Evolutionary conservation across 148 eudicot genomes (phyloP).

Genomic region (Silene latifolia): DNA sequence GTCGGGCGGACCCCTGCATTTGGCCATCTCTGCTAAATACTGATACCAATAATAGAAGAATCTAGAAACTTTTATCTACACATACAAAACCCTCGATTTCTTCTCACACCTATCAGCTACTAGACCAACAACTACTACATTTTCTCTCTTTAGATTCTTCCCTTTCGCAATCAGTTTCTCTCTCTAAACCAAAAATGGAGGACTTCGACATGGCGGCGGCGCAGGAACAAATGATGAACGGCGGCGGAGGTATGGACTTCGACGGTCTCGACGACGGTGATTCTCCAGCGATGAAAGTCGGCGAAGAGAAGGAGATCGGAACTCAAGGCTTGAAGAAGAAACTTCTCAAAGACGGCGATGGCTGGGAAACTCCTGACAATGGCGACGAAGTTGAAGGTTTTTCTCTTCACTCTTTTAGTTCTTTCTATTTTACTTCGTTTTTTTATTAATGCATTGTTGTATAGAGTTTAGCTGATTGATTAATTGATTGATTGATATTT

Average conservation of each 20-base stretch:
- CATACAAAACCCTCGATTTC: not conserved
- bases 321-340: conserved; percentile 80
- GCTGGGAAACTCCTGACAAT: conserved; percentile 82
- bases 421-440: not conserved
- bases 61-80: not conserved
- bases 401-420: not conserved
- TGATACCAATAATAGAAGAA: not conserved
- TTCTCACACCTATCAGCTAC: not conserved
- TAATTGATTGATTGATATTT: not conserved
- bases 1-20: too few species aligned
- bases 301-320: conserved; percentile 88
- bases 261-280: conserved; percentile 34
- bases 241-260: conserved; percentile 52
- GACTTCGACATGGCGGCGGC: conserved; percentile 67
- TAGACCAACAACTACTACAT: not conserved
- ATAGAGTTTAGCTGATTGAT: too few species aligned
- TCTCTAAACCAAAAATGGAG: conserved; percentile 37
- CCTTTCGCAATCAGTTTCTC: conserved; percentile 3
- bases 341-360: conserved; percentile 79
- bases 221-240: conserved; percentile 42
- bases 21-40: too few species aligned
- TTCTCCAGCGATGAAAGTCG: conserved; percentile 50
- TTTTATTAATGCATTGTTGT: not conserved
- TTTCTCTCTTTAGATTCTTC: conserved; percentile 12
- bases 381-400: conserved; percentile 95